phyloP scores from a whole-genome alignment of 192 early-diverging fungal species.

The Coemansia sp. region DNA sequence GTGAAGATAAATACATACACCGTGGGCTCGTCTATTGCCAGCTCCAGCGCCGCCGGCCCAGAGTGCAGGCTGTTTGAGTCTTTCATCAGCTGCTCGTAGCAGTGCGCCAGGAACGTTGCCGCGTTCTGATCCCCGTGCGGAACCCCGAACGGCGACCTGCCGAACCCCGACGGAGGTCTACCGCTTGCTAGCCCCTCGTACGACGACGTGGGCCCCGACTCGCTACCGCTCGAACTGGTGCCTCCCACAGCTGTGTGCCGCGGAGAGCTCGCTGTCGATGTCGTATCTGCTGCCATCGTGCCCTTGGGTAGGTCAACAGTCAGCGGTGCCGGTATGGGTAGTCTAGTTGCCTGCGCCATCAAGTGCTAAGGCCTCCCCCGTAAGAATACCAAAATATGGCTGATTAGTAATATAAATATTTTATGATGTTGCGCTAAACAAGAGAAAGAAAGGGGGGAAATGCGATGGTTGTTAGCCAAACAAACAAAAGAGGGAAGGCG shows the following conservation, averaged over 20 bases:
- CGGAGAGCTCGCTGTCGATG: not conserved
- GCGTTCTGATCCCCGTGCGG: conserved; percentile 23
- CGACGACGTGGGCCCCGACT: conserved; percentile 17
- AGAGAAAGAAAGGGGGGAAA: not conserved
- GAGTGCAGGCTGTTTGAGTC: conserved; percentile 24
- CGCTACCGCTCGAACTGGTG: not conserved
- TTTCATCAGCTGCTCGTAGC: conserved; percentile 49
- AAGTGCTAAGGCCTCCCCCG: not conserved
- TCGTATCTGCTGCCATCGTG: not conserved
- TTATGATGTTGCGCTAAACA: not conserved
- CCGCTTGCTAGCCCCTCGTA: conserved; percentile 5
- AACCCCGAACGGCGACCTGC: conserved; percentile 40
- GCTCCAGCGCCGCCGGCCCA: conserved; percentile 10
- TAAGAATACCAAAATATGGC: not conserved
- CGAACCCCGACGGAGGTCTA: conserved; percentile 2
- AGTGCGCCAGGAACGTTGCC: conserved; percentile 36
- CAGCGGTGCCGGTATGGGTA: not conserved
- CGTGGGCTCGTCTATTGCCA: conserved; percentile 48
- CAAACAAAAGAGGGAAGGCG: not conserved
- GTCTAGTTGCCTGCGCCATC: not conserved
- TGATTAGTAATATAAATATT: not conserved
- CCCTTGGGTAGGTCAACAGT: not conserved
- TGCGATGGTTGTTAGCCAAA: not conserved
- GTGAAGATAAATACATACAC: conserved; percentile 73
- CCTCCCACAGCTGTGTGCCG: conserved; percentile 1